Conservation (phyloP, 306 rosid species). For the Quercus robur region DNA sequence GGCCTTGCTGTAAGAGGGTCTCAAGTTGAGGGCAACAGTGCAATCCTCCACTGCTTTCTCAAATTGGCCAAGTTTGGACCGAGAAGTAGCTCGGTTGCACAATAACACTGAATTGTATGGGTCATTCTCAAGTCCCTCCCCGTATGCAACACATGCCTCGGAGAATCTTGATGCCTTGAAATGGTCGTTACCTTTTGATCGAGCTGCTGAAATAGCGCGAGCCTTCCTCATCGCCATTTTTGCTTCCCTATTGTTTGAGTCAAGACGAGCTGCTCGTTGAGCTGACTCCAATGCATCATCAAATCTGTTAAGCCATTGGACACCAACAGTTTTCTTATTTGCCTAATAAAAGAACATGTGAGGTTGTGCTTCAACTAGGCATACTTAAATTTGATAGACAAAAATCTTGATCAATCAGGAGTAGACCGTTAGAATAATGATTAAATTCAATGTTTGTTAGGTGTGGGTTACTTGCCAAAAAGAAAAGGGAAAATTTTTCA, state of each 20-base stretch:
- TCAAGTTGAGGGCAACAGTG: constrained; percentile 51
- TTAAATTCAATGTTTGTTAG: too few relatives aligned
- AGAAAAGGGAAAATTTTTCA: too few relatives aligned
- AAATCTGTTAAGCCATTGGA: constrained; percentile 38
- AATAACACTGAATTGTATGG: constrained; percentile 62
- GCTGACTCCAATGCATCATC: constrained; percentile 72
- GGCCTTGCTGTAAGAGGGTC: constrained; percentile 76
- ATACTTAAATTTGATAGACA: too few relatives aligned
- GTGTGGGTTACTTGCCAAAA: too few relatives aligned
- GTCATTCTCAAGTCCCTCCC: constrained; percentile 77
- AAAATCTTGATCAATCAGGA: too few relatives aligned
- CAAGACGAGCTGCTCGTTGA: constrained; percentile 53
- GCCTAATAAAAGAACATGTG: too few relatives aligned
- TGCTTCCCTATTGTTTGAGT: constrained; percentile 59
- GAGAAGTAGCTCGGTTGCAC: constrained; percentile 81
- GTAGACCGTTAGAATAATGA: too few relatives aligned
- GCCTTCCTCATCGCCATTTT: constrained; percentile 47
- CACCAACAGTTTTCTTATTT: background rate
- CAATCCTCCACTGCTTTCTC: constrained; percentile 78
- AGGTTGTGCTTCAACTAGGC: too few relatives aligned
- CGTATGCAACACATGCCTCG: constrained; percentile 70
- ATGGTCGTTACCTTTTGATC: constrained; percentile 70
- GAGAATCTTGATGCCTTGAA: constrained; percentile 65
- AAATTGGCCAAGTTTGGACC: constrained; percentile 60
- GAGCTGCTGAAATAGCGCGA: constrained; percentile 41